Percentiles rank a stretch among this genome's conserved stretches.
Evolutionary conservation across 164 flowering plant genomes (phyloP).

Genomic region (Vitis rupestris): DNA sequence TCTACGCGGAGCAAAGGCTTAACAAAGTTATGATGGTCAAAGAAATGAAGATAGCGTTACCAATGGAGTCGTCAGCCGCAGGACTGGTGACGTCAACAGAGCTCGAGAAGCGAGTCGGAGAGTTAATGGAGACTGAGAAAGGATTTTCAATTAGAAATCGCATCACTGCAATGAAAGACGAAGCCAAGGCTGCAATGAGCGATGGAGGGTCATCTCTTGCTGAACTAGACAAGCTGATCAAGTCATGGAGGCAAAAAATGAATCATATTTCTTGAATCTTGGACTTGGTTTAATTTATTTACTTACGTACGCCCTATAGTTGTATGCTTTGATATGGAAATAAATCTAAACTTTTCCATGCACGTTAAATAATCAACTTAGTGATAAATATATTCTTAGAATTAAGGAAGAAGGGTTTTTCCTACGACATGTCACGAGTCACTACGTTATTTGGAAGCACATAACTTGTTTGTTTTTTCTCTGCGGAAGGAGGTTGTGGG

Average conservation of each 20-base stretch:
- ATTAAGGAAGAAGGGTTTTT: no score
- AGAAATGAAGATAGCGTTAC: not conserved
- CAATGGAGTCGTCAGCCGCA: not conserved
- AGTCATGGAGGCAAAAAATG: not conserved
- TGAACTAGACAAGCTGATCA: not conserved
- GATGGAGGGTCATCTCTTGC: not conserved
- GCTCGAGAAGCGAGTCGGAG: not conserved
- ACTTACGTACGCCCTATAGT: no score
- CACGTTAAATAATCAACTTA: no score
- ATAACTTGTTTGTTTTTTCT: no score
- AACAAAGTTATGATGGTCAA: not conserved
- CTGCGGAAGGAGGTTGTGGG: no score
- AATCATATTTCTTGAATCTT: no score
- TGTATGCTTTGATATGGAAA: no score
- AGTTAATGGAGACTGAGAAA: not conserved
- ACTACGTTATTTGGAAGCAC: no score
- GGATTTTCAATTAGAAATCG: not conserved
- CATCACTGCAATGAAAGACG: not conserved
- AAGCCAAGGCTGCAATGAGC: not conserved
- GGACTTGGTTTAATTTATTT: no score
- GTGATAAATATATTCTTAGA: no score
- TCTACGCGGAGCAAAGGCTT: not conserved
- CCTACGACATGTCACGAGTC: no score
- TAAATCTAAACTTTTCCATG: no score
- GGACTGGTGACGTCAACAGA: not conserved